These are phyloP conservation scores for Candida ponderosae DNA, from an alignment of 805 yeast genomes.

Conservation along the genomic window DNA sequence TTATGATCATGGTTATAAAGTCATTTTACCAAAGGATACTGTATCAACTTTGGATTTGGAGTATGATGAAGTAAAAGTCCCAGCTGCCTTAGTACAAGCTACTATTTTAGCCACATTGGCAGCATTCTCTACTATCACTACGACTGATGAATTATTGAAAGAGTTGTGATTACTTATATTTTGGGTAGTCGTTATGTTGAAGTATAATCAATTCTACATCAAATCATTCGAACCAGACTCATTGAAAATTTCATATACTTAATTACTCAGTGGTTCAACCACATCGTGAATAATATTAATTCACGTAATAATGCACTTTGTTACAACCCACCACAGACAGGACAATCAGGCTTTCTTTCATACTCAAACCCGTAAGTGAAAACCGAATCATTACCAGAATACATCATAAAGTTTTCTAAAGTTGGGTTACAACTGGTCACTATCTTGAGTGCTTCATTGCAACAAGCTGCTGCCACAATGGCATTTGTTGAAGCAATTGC, in stretches of 20 bases:
- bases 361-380: constrained; percentile 68
- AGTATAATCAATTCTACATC: no score
- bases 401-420: constrained; percentile 75
- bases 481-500: constrained; percentile 95
- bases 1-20: constrained; percentile 11
- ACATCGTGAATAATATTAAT: no score
- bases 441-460: constrained; percentile 78
- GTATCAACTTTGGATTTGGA: constrained; percentile 11
- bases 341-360: constrained; percentile 53
- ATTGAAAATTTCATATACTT: no score
- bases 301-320: no score
- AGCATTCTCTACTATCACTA: not conserved
- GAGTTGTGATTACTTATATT: not conserved
- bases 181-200: no score
- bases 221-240: no score
- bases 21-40: constrained; percentile 9
- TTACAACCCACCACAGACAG: constrained; percentile 58
- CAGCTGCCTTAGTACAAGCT: constrained; percentile 5
- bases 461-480: constrained; percentile 80
- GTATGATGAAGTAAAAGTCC: constrained; percentile 9
- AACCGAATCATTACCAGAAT: constrained; percentile 74
- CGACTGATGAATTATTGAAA: not conserved
- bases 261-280: no score
- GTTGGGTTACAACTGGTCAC: constrained; percentile 62
- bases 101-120: constrained; percentile 11